Conservation (phyloP, 1,284 basidiomycete genomes). For the Sphaerobolus stellatus region DNA sequence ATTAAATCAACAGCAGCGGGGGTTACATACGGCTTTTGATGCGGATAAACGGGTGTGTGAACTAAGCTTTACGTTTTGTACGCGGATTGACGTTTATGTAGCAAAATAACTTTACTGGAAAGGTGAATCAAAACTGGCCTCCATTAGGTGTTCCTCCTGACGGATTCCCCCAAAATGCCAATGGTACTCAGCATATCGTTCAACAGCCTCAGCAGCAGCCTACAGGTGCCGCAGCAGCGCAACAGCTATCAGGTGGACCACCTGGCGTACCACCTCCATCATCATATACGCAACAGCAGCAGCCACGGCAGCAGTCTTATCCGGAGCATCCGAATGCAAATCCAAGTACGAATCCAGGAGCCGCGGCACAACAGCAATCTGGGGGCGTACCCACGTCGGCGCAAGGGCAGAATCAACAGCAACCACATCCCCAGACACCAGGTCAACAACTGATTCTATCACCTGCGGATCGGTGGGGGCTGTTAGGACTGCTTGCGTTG, state of each 20-base stretch:
- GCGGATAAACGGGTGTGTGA: conserved; percentile 63
- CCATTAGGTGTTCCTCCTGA: not conserved
- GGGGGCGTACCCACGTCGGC: conserved; percentile 20
- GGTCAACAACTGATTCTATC: conserved; percentile 93
- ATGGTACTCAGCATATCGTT: conserved; percentile 25
- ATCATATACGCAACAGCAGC: conserved; percentile 34
- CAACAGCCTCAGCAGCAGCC: conserved; percentile 32
- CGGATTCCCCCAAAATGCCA: conserved; percentile 8
- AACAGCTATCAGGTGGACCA: conserved; percentile 52
- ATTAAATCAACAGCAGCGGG: conserved; percentile 46
- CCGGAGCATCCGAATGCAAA: conserved; percentile 11
- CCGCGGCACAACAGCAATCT: conserved; percentile 16
- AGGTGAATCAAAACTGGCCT: conserved; percentile 48
- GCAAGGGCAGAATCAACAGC: conserved; percentile 28
- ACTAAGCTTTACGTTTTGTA: not conserved
- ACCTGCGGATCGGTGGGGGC: conserved; percentile 94
- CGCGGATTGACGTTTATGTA: conserved; percentile 22
- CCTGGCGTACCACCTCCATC: conserved; percentile 53
- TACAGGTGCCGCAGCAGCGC: conserved; percentile 22
- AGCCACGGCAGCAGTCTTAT: conserved; percentile 31
- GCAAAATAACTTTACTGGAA: conserved; percentile 55
- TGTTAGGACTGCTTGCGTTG: conserved; percentile 85
- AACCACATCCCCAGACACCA: conserved; percentile 75
- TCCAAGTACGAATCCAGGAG: conserved; percentile 17
- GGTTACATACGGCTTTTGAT: conserved; percentile 55